phyloP scores from a whole-genome alignment of 140 eudicot species.

The Cichorium intybus region DNA sequence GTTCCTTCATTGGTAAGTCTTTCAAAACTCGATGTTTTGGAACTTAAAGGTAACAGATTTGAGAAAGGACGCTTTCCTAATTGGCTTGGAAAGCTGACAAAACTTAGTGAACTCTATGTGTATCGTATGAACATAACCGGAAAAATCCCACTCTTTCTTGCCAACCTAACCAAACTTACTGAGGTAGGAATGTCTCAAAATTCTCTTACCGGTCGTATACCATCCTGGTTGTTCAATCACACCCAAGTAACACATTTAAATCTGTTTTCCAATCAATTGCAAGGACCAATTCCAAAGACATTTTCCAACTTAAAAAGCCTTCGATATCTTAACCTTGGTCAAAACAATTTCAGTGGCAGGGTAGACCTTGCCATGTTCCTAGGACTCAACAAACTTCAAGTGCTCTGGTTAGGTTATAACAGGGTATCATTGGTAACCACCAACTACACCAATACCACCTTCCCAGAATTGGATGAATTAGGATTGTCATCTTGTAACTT shows the following conservation, averaged over 20 bases:
- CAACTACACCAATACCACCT: constrained; percentile 16
- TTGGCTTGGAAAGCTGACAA: constrained; percentile 11
- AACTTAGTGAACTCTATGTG: constrained; percentile 4
- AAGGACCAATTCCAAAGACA: constrained; percentile 30
- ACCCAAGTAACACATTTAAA: constrained; percentile 11
- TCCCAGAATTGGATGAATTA: neutral
- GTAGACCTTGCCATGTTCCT: neutral
- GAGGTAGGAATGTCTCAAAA: neutral
- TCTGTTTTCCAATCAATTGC: neutral
- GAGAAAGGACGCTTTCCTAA: neutral
- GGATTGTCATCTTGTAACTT: constrained; percentile 8
- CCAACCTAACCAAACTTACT: constrained; percentile 31
- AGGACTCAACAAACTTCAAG: constrained; percentile 12
- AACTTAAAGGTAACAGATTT: neutral
- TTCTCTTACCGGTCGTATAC: constrained; percentile 26
- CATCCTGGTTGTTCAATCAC: constrained; percentile 31
- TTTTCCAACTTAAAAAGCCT: constrained; percentile 31
- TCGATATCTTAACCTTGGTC: neutral
- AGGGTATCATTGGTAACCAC: neutral
- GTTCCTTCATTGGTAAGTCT: constrained; percentile 21
- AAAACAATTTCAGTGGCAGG: neutral
- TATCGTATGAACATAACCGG: neutral
- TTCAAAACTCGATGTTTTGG: constrained; percentile 8
- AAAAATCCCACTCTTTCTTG: constrained; percentile 18
- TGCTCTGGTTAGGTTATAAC: neutral